Conservation (phyloP, 2,329 filamentous ascomycete genomes). For the Ophiostoma novo-ulmi region DNA sequence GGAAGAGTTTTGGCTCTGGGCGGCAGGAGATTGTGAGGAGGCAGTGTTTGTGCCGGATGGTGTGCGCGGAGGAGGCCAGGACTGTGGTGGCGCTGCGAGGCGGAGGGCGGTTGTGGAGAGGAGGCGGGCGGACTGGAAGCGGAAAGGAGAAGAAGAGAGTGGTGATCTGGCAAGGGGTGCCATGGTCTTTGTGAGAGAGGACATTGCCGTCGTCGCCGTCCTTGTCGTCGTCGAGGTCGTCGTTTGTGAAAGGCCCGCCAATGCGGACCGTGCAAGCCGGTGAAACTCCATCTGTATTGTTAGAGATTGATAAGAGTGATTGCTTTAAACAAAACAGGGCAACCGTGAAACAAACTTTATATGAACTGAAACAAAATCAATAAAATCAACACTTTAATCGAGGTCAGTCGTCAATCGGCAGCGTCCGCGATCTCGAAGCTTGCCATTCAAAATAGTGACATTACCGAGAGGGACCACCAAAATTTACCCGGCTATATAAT, state of each 20-base stretch:
- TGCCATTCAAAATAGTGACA: conserved; percentile 11
- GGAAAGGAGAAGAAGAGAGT: conserved; percentile 10
- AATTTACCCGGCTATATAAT: conserved; percentile 23
- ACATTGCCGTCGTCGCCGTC: background rate
- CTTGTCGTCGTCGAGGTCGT: background rate
- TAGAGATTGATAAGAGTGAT: background rate
- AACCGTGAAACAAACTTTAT: background rate
- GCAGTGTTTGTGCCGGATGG: background rate
- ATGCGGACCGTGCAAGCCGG: conserved; percentile 20
- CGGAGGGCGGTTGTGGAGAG: conserved; percentile 20
- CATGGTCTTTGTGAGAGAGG: conserved; percentile 8
- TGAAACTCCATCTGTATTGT: conserved; percentile 21
- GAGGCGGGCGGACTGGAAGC: conserved; percentile 13
- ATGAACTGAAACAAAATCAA: background rate
- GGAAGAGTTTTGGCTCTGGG: background rate
- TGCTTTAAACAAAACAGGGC: background rate
- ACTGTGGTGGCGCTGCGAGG: conserved; percentile 4
- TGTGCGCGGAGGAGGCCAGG: conserved; percentile 20
- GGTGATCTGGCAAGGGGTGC: conserved; percentile 8
- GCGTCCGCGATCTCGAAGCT: conserved; percentile 6
- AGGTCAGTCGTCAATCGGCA: background rate
- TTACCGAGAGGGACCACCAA: background rate
- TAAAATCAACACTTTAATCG: background rate
- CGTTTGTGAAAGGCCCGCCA: conserved; percentile 14
- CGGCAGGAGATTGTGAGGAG: background rate